A percentile compares a stretch with the other conserved stretches of the same genome.
Conservation (phyloP, 129 eudicot genomes). For the Flaveria linearis region DNA sequence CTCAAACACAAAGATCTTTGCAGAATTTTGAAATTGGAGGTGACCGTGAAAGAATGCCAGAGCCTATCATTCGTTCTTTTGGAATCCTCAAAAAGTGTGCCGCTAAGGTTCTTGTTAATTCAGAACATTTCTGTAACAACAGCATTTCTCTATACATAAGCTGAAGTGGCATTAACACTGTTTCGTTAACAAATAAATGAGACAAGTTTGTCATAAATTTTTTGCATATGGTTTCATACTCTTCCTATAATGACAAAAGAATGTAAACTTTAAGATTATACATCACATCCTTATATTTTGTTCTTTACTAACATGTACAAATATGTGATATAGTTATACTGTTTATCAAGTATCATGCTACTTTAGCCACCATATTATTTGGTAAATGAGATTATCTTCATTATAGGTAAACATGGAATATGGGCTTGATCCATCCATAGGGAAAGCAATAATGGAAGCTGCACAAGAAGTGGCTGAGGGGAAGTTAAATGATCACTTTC, state of each 20-base stretch:
- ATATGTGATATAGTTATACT: background rate
- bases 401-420: slow-evolving; percentile 92
- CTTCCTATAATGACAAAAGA: background rate
- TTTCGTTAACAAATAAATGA: background rate
- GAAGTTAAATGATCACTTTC: slow-evolving; percentile 89
- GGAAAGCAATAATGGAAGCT: slow-evolving; percentile 99
- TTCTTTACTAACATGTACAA: slow-evolving; percentile 1
- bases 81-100: slow-evolving; percentile 96
- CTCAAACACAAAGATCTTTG: slow-evolving; percentile 96
- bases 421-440: slow-evolving; percentile 92
- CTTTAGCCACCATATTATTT: background rate
- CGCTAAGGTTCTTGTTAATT: slow-evolving; percentile 68
- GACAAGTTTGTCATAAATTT: slow-evolving; percentile 15
- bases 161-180: background rate
- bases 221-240: slow-evolving; percentile 13
- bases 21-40: slow-evolving; percentile 98
- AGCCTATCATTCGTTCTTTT: slow-evolving; percentile 90
- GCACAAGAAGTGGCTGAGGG: slow-evolving; percentile 98
- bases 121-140: background rate
- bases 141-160: background rate
- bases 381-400: slow-evolving; percentile 12
- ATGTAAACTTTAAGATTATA: background rate
- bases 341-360: background rate
- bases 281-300: background rate
- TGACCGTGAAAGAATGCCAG: slow-evolving; percentile 97